phyloP scores from a whole-genome alignment of 202 grass and related monocot species.

The Setaria italica region DNA sequence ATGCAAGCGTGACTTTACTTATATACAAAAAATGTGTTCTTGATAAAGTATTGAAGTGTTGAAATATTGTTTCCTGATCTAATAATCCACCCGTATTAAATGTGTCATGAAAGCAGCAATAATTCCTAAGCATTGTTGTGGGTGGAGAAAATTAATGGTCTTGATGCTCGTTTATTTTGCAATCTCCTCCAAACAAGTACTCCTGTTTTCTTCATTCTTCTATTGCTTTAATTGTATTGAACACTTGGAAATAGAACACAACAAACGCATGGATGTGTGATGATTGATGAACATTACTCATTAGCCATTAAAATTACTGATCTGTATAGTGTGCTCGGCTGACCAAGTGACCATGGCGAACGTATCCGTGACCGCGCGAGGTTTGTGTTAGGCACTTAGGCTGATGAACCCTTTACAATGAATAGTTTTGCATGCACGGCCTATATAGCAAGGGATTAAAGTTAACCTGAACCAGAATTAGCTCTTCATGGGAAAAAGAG shows the following conservation, averaged over 20 bases:
- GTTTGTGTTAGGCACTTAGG: not conserved
- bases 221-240: not conserved
- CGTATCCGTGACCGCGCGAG: not conserved
- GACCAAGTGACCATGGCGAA: not conserved
- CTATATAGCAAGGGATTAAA: not conserved
- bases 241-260: not conserved
- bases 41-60: not conserved
- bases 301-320: not conserved
- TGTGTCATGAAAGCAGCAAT: not conserved
- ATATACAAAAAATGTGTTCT: not conserved
- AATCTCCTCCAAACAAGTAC: not conserved
- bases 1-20: constrained; percentile 12
- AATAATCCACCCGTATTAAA: not conserved
- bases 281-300: not conserved
- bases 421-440: not conserved
- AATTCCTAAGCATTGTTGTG: not conserved
- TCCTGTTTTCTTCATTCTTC: not conserved
- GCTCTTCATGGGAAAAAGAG: not conserved
- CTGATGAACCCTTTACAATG: not conserved
- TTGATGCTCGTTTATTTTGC: not conserved
- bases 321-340: not conserved
- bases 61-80: not conserved
- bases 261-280: not conserved
- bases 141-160: not conserved
- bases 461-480: not conserved